Percentiles rank a stretch among this genome's conserved stretches.
phyloP scores from a whole-genome alignment of 2,329 filamentous ascomycete species.

The Apiospora hydei region DNA sequence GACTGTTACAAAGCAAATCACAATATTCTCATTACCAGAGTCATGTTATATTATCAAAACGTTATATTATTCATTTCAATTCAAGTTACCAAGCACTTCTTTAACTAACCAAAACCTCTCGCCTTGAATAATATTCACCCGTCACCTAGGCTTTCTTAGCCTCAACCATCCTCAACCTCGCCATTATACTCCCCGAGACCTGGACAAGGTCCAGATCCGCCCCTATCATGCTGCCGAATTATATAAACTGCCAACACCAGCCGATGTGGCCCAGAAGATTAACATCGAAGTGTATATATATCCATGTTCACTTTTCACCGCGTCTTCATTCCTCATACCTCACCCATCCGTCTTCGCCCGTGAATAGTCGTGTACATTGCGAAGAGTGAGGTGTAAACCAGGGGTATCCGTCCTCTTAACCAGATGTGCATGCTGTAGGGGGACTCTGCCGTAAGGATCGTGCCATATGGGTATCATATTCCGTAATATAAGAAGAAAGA shows the following conservation, averaged over 20 bases:
- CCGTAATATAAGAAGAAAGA: background rate
- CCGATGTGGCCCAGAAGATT: constrained; percentile 26
- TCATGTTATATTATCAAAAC: background rate
- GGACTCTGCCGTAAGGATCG: constrained; percentile 27
- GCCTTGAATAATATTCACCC: background rate
- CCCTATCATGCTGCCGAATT: background rate
- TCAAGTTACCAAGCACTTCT: background rate
- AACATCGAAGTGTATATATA: constrained; percentile 31
- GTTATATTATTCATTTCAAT: background rate
- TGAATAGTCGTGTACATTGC: background rate
- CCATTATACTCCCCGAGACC: background rate
- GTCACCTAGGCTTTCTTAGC: background rate
- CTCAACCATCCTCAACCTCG: background rate
- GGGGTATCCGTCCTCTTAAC: constrained; percentile 1
- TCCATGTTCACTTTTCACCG: background rate
- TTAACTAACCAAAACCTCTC: background rate
- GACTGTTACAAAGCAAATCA: background rate
- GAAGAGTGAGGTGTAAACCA: background rate
- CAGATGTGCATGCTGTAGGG: background rate
- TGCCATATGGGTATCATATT: constrained; percentile 29
- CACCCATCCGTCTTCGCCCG: constrained; percentile 22
- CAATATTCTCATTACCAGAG: background rate
- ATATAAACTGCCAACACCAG: constrained; percentile 16
- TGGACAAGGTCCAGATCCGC: background rate
- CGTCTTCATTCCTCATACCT: constrained; percentile 18